Evolutionary conservation across 2,329 filamentous ascomycete species (phyloP), one percentile per base, ranked within the genome.

Genomic region (Plenodomus tracheiphilus): DNA sequence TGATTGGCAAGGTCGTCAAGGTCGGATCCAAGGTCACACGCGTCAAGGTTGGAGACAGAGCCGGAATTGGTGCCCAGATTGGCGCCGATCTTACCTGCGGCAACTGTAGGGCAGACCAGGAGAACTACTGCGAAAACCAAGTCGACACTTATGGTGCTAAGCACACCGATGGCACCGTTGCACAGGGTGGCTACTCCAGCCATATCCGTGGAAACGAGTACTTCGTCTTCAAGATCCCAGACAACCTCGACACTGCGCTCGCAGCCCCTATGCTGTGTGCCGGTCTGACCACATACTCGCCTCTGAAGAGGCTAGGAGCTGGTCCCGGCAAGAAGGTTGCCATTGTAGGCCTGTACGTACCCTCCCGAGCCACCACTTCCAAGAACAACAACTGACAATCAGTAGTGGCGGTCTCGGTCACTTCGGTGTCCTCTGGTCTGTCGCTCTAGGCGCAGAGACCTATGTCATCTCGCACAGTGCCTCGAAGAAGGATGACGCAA

Each of bases 191-290:
- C n/a, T 87, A 86, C 70, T 77, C 83, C 4, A 83, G 80, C 44
- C 84, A 90, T 67, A 80, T 90, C 17, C 81, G 88, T 58, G 84
- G 85, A 1, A 88, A 93, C 73, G 87, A 92, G 74, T 88, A 91
- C 77, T 92, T 82, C 65, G 79, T 79, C 16, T 84, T 85, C 74
- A 87, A 87, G 65, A 92, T 95, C 56, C 91, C 90, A 30, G 88
- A 91, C 25, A 83, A 79, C 43, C 80, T 95, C 39, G 71, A 78
- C 55, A 77, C 71, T 49, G 69, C 70, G 19, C 74, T 85, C 42
- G 88, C 86, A 1, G 90, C 89, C 1, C 88, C 88, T 9, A 91
- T 92, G 87, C 81, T 94, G 59, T 95, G 91, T 73, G 91, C 89
- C 35, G 91, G 91, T 55, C 79, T 95, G 58, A 95, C 91, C 3